Base-by-base conservation (phyloP, 441 rosid genomes). In the Pelargonium fulgidum region DNA sequence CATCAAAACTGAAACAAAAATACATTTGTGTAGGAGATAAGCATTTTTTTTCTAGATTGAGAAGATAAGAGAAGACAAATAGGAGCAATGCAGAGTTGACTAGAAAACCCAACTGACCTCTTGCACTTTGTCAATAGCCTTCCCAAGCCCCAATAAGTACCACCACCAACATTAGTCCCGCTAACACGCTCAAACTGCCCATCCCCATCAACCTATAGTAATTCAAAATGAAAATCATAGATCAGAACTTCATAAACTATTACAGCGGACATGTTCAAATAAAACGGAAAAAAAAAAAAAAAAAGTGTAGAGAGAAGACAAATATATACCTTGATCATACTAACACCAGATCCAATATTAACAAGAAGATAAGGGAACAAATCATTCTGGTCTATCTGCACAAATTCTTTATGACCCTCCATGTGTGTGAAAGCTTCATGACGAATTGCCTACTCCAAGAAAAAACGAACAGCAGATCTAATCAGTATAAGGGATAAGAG, bases 151-250 rank as follows among this genome's bases (percentile, higher is more conserved):
- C 95, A 95, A 48, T 89, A 95, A 66, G 99, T 92, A 65, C 99
- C 99, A 77, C 99, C 99, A 11, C 99, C 99, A 70, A 90, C 96
- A 83, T 93, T 95, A 65, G 99, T 95, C 62, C 99, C 98, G 58
- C 99, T 95, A 74, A 95, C 97, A 69, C 98, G 89, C 84, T 95
- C 78, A 79, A 89, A 95, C 75, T 92, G 93, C 16, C 98, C 98
- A 76, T 95, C 99, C 44, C 97, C 96, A 67, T 95, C 99, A 83
- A 95, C 98, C 99, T 95, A 76, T 69, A 70, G n/a, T 70, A 29
- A 41, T 13, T 63, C 71, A 69, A 68, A 36, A 66, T 20, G 10
- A 71, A 80, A 81, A 52, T 6, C 66, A 71, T 1, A 45, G 22
- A 64, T 66, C 41, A 74, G 62, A 59, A 56, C 11, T 20, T 66